These are phyloP conservation scores for Chytriomyces sp. DNA, from an alignment of 192 early-diverging fungal genomes.

Conservation along the genomic window DNA sequence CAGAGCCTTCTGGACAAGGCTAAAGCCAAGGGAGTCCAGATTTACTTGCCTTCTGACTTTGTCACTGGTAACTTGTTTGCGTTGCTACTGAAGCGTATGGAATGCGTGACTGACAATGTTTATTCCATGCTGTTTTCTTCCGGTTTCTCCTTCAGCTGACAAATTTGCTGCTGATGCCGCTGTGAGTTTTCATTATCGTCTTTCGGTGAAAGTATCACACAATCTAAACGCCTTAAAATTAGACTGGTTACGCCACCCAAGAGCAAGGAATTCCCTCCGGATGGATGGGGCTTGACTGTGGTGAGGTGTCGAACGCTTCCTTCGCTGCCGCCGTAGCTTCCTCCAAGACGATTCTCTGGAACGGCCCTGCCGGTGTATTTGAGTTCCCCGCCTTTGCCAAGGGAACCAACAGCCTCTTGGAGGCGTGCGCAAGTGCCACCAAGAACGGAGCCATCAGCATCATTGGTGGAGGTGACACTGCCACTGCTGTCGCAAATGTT, in stretches of 20 bases:
- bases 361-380: conserved; percentile 97
- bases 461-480: conserved; percentile 97
- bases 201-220: not conserved
- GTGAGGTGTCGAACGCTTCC: conserved; percentile 75
- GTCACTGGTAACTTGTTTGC: conserved; percentile 52
- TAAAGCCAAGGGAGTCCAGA: conserved; percentile 83
- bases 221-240: not conserved
- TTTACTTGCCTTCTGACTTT: conserved; percentile 91
- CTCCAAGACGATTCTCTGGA: conserved; percentile 97
- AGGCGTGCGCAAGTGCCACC: conserved; percentile 85
- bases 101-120: too few species aligned
- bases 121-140: not conserved
- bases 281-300: conserved; percentile 94
- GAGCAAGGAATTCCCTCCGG: conserved; percentile 83
- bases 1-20: conserved; percentile 84
- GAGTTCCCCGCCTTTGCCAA: conserved; percentile 92
- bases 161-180: conserved; percentile 80
- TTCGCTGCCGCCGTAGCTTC: conserved; percentile 70
- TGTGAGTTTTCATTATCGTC: not conserved
- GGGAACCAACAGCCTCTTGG: conserved; percentile 83
- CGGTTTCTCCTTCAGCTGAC: conserved; percentile 60
- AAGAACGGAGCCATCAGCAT: conserved; percentile 84
- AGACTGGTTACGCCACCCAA: conserved; percentile 83
- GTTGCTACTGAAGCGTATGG: too few species aligned
- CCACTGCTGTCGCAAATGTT: conserved; percentile 94